These are phyloP conservation scores for Xerocomus nothofagi DNA, from an alignment of 1,284 basidiomycete species.

Conservation along the genomic window DNA sequence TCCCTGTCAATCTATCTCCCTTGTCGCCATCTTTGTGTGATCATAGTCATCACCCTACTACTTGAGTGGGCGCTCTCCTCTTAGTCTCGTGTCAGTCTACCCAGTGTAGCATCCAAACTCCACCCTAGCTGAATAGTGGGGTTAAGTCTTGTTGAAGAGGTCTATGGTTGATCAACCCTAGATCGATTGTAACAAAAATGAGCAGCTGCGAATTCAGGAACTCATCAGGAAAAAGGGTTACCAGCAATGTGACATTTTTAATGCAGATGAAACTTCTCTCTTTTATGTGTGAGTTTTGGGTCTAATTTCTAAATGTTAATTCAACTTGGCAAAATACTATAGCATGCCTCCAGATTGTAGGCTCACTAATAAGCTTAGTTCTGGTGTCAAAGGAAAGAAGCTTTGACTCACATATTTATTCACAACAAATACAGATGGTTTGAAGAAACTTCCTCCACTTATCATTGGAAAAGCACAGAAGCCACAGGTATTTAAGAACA, in stretches of 20 bases:
- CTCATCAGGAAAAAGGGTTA: background rate
- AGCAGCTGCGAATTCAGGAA: background rate
- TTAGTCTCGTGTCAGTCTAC: no score
- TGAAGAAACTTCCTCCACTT: slow-evolving; percentile 17
- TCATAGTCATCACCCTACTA: no score
- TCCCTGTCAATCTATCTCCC: no score
- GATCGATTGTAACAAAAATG: no score
- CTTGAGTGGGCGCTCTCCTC: no score
- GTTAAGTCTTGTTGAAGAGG: no score
- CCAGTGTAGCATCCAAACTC: no score
- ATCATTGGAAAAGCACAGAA: slow-evolving; percentile 29
- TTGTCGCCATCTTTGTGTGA: no score
- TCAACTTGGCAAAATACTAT: background rate
- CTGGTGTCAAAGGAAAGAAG: background rate
- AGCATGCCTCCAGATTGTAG: slow-evolving; percentile 1
- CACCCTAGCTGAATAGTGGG: no score
- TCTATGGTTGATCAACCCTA: no score
- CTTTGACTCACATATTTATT: slow-evolving; percentile 20
- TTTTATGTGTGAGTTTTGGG: slow-evolving; percentile 7
- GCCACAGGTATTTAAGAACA: slow-evolving; percentile 21
- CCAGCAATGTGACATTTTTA: slow-evolving; percentile 9
- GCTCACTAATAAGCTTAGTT: background rate
- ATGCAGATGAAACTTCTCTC: background rate
- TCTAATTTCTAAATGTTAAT: no score
- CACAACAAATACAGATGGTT: slow-evolving; percentile 24